These are phyloP conservation scores for Meyerozyma sp. DNA, from an alignment of 1,139 yeast genomes.

Conservation along the genomic window DNA sequence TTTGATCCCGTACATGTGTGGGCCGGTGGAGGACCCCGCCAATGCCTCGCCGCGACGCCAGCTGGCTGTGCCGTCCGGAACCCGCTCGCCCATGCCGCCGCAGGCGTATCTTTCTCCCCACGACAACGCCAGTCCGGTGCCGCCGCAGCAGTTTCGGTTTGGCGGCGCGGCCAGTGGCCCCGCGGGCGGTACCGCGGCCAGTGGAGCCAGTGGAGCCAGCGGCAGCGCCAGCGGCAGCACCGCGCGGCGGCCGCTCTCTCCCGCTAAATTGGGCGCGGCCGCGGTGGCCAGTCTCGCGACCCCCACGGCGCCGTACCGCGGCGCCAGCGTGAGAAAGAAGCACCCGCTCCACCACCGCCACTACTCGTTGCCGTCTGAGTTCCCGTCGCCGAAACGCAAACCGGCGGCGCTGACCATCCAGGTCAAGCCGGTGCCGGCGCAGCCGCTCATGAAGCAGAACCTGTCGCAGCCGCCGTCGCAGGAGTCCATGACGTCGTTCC, in stretches of 20 bases:
- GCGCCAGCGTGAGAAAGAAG: conserved; percentile 9
- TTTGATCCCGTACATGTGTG: conserved; percentile 61
- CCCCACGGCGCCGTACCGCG: conserved; percentile 28
- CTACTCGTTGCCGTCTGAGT: conserved; percentile 38
- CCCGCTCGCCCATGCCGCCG: conserved; percentile 7
- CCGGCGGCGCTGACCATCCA: conserved; percentile 24
- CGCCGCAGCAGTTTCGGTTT: conserved; percentile 37
- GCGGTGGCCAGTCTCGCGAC: conserved; percentile 57
- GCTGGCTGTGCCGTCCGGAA: conserved; percentile 5
- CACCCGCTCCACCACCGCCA: conserved; percentile 35
- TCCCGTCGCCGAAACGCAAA: conserved; percentile 5
- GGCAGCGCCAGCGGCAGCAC: conserved; percentile 1
- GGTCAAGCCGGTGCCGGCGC: conserved; percentile 42
- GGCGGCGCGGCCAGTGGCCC: conserved; percentile 19
- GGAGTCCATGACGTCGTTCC: conserved; percentile 48
- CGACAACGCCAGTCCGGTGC: conserved; percentile 22
- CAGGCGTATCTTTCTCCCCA: conserved; percentile 11
- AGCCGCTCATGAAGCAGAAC: conserved; percentile 36
- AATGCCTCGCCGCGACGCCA: conserved; percentile 4
- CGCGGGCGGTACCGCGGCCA: no score
- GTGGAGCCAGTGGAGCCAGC: conserved; percentile 10
- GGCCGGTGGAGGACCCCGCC: conserved; percentile 3
- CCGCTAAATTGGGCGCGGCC: conserved; percentile 68
- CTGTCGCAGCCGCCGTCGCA: conserved; percentile 38
- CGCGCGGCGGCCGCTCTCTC: conserved; percentile 48